phyloP scores from a whole-genome alignment of 202 grass and related monocot species.

The Eragrostis tef region DNA sequence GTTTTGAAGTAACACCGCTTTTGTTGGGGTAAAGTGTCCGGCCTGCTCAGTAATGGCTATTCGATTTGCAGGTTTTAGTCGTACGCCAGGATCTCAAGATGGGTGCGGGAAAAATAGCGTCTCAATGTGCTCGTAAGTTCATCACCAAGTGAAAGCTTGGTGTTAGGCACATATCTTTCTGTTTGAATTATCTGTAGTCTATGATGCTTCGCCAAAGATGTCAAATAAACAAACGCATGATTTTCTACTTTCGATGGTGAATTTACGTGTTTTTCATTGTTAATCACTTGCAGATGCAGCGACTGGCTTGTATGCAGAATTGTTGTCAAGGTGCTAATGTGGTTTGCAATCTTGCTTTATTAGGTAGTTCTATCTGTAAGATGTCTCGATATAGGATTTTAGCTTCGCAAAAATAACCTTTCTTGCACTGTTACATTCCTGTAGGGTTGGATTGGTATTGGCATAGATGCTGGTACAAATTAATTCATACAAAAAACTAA shows the following conservation, averaged over 20 bases:
- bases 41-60: background rate
- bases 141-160: background rate
- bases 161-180: background rate
- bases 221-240: background rate
- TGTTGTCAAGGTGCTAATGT: constrained; percentile 69
- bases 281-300: constrained; percentile 76
- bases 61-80: constrained; percentile 69
- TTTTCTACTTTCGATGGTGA: background rate
- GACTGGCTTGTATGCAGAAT: constrained; percentile 82
- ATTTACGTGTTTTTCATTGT: background rate
- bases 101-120: constrained; percentile 88
- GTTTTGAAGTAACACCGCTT: background rate
- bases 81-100: constrained; percentile 95
- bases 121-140: constrained; percentile 93
- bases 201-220: background rate
- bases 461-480: background rate
- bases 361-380: constrained; percentile 50
- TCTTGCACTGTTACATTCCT: background rate
- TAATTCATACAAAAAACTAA: background rate
- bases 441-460: background rate
- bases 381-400: background rate
- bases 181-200: constrained; percentile 4
- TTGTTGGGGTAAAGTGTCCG: background rate
- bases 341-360: constrained; percentile 58
- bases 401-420: constrained; percentile 5